A percentile compares a stretch with the other conserved stretches of the same genome.
Evolutionary conservation across 2,329 filamentous ascomycete genomes (phyloP).

Genomic region (Tolypocladium sp.): DNA sequence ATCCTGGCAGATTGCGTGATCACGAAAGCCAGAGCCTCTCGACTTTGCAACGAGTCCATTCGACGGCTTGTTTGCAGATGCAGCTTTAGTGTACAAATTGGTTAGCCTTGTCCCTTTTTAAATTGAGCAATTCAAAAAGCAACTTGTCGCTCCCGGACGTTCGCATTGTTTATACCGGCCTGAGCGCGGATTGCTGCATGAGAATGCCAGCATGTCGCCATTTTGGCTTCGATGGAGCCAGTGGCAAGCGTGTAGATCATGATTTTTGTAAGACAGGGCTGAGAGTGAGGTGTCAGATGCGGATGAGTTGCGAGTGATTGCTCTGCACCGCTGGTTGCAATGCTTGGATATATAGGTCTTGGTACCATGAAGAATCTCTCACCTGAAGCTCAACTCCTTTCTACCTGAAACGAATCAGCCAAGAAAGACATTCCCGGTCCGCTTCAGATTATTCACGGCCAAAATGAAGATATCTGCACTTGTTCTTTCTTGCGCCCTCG

Average conservation of each 20-base stretch:
- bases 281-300: neutral
- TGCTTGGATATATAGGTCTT: neutral
- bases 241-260: conserved; percentile 1
- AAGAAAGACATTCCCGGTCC: neutral
- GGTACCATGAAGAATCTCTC: too few relatives aligned
- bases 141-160: neutral
- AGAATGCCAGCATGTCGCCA: conserved; percentile 4
- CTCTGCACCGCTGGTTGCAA: neutral
- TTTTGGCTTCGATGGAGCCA: conserved; percentile 7
- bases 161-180: too few relatives aligned
- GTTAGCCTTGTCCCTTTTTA: neutral
- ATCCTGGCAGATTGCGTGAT: neutral
- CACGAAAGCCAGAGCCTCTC: neutral
- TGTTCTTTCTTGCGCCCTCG: conserved; percentile 3
- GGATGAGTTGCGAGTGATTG: neutral
- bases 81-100: neutral
- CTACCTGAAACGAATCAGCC: too few relatives aligned
- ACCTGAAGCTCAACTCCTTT: too few relatives aligned
- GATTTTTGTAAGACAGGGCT: neutral
- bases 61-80: neutral
- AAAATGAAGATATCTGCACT: neutral
- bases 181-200: neutral
- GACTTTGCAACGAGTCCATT: neutral
- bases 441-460: neutral
- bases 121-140: neutral